Evolutionary conservation across 352 stramenopile genomes (phyloP), one percentile per base, ranked within the genome.

Genomic region (Phytophthora multivora): DNA sequence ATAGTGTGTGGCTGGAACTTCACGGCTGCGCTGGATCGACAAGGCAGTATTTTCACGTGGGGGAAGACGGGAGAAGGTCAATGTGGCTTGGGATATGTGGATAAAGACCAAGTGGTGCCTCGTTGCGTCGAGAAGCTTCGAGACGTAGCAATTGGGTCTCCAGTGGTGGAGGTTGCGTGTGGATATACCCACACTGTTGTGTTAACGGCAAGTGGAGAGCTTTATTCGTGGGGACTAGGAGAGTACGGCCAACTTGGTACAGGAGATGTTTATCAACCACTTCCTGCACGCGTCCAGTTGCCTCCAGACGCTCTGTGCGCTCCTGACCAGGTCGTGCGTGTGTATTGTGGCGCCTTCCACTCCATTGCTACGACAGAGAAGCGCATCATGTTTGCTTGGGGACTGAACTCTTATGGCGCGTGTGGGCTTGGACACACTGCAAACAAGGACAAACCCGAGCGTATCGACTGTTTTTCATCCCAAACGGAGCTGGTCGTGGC

Each of bases 181-280:
- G 89, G 89, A 15, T 93, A 95, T 62, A 97, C 85, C 9, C 91
- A 98, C 69, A 97, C 87, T 0, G 47, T 96, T 13, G 89, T 89
- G 12, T 60, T 97, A 11, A 90, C 88, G 1, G 79, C 72, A 1
- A 71, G 67, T 23, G 88, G 89, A 4, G 85, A 97, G 36, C 61
- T 97, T 15, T 97, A 90, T 63, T 93, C 88, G 11, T 97, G 89
- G 90, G 92, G 92, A 31, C 65, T 92, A 4, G 92, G 92, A 21
- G 89, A 97, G 53, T 97, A 97, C 54, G 92, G 92, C 0, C 80
- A 96, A 33, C 82, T 97, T 13, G 92, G 92, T 5, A 94, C 95
- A 48, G 89, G 89, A 0, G 79, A 89, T 42, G 84, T 95, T 5
- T 95, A 95, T 59, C 83, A 95, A 45, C 86, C 86, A 0, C 40